These are phyloP conservation scores for Macrolepiota fuliginosa DNA, from an alignment of 768 basidiomycete species.

Conservation along the genomic window DNA sequence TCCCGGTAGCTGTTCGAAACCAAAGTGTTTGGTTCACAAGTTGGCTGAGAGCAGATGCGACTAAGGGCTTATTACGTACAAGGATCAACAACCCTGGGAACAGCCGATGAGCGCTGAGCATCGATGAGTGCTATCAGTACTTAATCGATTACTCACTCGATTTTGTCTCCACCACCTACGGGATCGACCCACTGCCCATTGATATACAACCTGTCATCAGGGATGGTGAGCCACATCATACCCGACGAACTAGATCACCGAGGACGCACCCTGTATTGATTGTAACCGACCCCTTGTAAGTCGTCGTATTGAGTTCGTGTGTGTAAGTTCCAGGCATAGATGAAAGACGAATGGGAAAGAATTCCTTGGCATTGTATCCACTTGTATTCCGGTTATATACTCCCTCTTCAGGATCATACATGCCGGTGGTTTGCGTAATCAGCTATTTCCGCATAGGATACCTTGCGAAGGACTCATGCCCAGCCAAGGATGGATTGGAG, in stretches of 20 bases:
- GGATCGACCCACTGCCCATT: conserved; percentile 64
- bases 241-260: background rate
- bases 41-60: background rate
- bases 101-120: background rate
- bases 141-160: conserved; percentile 51
- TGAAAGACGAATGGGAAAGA: background rate
- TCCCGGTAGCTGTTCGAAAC: conserved; percentile 56
- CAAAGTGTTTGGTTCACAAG: background rate
- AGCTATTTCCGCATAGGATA: too few relatives aligned
- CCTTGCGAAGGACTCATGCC: too few relatives aligned
- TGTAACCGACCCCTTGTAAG: conserved; percentile 20
- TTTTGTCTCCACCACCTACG: conserved; percentile 44
- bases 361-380: background rate
- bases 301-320: conserved; percentile 19
- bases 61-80: conserved; percentile 23
- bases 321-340: conserved; percentile 21
- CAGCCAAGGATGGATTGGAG: too few relatives aligned
- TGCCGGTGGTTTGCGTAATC: background rate
- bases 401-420: background rate
- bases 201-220: conserved; percentile 59
- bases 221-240: background rate
- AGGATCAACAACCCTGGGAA: conserved; percentile 55
- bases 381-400: background rate
- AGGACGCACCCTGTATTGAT: conserved; percentile 21
- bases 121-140: background rate